These are phyloP conservation scores for Sambucus nigra DNA, from an alignment of 129 eudicot species.

Conservation along the genomic window DNA sequence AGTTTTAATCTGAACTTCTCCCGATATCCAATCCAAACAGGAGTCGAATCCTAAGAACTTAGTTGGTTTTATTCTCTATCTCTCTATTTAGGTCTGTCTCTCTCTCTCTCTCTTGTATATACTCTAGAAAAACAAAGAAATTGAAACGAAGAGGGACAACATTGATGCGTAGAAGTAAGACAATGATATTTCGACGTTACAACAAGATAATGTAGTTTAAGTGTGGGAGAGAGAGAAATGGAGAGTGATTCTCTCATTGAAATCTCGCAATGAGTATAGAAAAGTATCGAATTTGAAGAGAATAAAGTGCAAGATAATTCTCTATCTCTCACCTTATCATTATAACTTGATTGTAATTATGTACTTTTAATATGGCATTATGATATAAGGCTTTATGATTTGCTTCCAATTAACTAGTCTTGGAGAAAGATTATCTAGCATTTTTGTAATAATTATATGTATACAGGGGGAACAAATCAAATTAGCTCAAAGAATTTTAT, in stretches of 20 bases:
- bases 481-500: too few relatives aligned
- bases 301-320: constrained; percentile 32
- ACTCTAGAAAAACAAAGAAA: constrained; percentile 23
- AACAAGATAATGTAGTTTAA: constrained; percentile 35
- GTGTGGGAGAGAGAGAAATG: constrained; percentile 11
- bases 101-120: constrained; percentile 15
- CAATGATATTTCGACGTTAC: constrained; percentile 25
- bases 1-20: constrained; percentile 24
- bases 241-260: constrained; percentile 3
- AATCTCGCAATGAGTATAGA: constrained; percentile 26
- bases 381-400: too few relatives aligned
- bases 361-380: too few relatives aligned
- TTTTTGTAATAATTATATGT: too few relatives aligned
- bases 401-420: too few relatives aligned
- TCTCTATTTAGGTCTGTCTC: constrained; percentile 10
- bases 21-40: constrained; percentile 11
- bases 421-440: too few relatives aligned
- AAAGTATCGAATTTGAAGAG: constrained; percentile 43
- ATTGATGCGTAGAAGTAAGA: constrained; percentile 9
- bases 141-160: constrained; percentile 16
- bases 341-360: too few relatives aligned
- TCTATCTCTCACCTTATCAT: too few relatives aligned
- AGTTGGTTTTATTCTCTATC: constrained; percentile 19
- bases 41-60: constrained; percentile 27
- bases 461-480: too few relatives aligned